Conservation (phyloP, 495 filamentous ascomycete species). For the Penicillium cataractarum region DNA sequence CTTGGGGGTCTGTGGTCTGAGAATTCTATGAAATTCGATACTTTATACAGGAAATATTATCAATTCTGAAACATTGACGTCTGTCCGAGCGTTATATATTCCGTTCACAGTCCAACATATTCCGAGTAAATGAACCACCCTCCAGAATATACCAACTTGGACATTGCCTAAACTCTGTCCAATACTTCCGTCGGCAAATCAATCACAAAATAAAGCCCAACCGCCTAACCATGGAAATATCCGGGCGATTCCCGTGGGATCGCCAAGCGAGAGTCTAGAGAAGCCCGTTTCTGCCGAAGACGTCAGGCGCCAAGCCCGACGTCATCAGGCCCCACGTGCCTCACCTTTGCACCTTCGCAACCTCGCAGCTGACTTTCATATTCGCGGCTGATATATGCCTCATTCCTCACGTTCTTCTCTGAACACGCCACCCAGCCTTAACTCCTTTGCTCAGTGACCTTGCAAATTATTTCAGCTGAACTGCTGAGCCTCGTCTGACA, state of each 20-base stretch:
- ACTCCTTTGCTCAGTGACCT: not conserved
- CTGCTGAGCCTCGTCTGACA: conserved; percentile 10
- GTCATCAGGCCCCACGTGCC: conserved; percentile 21
- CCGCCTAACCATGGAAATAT: not conserved
- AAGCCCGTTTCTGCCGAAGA: conserved; percentile 18
- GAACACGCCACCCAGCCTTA: not conserved
- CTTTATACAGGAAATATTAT: not conserved
- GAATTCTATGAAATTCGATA: not conserved
- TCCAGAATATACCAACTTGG: not conserved
- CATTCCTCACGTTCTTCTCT: not conserved
- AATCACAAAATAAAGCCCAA: not conserved
- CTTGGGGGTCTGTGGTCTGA: not conserved
- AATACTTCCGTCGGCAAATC: not conserved
- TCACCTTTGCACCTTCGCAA: not conserved
- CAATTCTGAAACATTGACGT: not conserved
- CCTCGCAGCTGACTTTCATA: conserved; percentile 10
- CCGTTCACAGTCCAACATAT: no score
- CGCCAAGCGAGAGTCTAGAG: not conserved
- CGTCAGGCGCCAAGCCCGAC: conserved; percentile 27
- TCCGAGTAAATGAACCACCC: no score
- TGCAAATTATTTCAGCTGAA: conserved; percentile 5
- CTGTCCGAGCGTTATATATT: not conserved
- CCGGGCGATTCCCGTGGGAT: not conserved
- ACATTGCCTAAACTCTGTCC: not conserved
- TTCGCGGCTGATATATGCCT: conserved; percentile 1